Evolutionary conservation across 2,329 filamentous ascomycete genomes (phyloP), one percentile per base, ranked within the genome.

Genomic region (Hypoxylon sp.): DNA sequence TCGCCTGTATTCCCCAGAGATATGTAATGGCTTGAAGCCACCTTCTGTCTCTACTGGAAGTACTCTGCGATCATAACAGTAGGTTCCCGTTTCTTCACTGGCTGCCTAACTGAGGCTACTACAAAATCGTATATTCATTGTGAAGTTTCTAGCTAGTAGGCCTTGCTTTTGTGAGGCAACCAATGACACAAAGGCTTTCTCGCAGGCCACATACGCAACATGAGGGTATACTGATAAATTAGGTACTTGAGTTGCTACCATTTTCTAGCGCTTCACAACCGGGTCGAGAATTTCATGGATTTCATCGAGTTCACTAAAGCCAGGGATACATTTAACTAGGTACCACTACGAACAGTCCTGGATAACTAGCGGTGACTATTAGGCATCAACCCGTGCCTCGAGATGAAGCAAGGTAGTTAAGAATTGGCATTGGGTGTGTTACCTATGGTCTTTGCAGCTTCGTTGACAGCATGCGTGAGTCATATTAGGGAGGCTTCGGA

Each of bases 351-450:
- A 19, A 38, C 14, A 9, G 36, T 13, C n/a, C 17, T 23, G 56
- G 25, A 45, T 50, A 19, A 38, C 49, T 46, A 14, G 45, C 19
- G 25, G 51, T 66, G 51, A 38, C 48, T 13, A 55, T 67, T 51
- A 50, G 63, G 65, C 52, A 64, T 58, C 65, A 65, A 64, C 48
- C 59, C 23, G 38, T 55, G 36, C 43, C 56, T 14, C 36, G n/a
- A 36, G 30, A 14, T 38, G 46, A 60, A 61, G 58, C 28, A 43
- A n/a, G n/a, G n/a, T 53, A 55, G 10, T 46, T 48, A 52, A 30
- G 48, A 21, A 48, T 59, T 30, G 52, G 53, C 52, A 43, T 43
- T 43, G 5, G 2, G 9, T 36, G 56, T 45, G 32, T 43, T 14
- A 19, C 41, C 5, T 52, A 23, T 14, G 21, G 30, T 51, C 38